Base-by-base conservation (phyloP, 1,284 basidiomycete species). In the Phlebopus sp. region DNA sequence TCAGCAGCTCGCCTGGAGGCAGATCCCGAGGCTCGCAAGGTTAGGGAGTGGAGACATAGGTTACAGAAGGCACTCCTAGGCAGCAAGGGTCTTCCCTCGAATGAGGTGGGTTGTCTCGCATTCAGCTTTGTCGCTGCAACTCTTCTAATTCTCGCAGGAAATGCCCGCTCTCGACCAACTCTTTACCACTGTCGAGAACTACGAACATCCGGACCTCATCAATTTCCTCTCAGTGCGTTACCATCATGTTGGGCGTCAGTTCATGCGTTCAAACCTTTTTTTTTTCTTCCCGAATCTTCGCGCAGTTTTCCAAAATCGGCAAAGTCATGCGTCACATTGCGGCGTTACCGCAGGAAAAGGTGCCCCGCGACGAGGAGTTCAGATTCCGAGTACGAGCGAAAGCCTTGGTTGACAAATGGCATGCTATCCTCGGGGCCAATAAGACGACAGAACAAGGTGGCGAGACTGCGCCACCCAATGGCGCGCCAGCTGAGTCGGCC, bases 281-380 rank as follows among this genome's bases (percentile, higher is more conserved):
- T 41, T 45, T 45, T 31, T 23, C 38, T 49, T 18, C 44, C 53
- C 40, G 15, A 47, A 48, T 55, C 55, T 48, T 27, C 30, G 39
- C 58, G 42, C 65, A 92, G 82, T 88, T 85, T 74, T 95, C 95
- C 53, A 97, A 97, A 77, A 97, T 98, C 62, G 92, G 90, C 71
- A 98, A 98, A 72, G 95, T 99, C 44, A 95, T 97, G 90, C 90
- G 93, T 63, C 91, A 93, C 69, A 95, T 97, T 59, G 79, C 89
- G 37, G 77, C 83, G 25, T 76, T 95, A 17, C 54, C 72, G 15
- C 72, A 72, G 35, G 77, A 78, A 17, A 80, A 76, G 61, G 84
- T 97, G 19, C 92, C 95, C 11, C 76, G 84, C 48, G 88, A 97
- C 61, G 84, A 82, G 31, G 85, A 96, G 64, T 92, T 86, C 76